These are phyloP conservation scores for Neonothopanus nambi DNA, from an alignment of 1,284 basidiomycete species.

Conservation along the genomic window DNA sequence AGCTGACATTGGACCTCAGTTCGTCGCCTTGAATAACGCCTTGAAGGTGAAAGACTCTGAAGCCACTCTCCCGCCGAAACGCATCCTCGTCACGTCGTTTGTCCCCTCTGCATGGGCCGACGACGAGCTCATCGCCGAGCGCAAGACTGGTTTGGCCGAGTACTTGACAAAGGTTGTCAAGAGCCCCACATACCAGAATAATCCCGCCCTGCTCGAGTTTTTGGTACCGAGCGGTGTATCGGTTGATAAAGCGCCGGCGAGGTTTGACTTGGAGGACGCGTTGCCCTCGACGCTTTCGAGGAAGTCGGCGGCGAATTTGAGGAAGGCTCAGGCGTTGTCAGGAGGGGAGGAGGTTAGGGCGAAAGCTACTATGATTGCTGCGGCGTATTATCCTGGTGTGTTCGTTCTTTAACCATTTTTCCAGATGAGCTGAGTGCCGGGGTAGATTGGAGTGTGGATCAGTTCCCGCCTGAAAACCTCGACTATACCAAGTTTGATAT, in stretches of 20 bases:
- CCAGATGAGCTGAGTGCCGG: background rate
- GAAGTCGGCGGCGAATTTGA: conserved; percentile 36
- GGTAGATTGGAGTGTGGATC: conserved; percentile 64
- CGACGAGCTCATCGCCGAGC: conserved; percentile 50
- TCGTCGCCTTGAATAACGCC: conserved; percentile 42
- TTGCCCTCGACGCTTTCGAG: conserved; percentile 46
- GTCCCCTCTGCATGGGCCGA: conserved; percentile 55
- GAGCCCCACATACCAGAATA: conserved; percentile 33
- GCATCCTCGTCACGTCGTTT: conserved; percentile 46
- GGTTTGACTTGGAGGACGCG: conserved; percentile 43
- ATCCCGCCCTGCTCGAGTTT: conserved; percentile 38
- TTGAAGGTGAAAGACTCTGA: conserved; percentile 21
- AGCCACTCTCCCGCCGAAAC: conserved; percentile 45
- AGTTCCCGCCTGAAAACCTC: conserved; percentile 62
- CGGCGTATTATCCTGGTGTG: conserved; percentile 53
- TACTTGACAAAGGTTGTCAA: conserved; percentile 43
- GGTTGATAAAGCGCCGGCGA: conserved; percentile 19
- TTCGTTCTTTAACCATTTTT: background rate
- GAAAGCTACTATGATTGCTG: conserved; percentile 30
- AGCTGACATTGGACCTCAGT: conserved; percentile 31
- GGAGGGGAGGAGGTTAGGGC: conserved; percentile 1
- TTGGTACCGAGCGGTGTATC: conserved; percentile 28
- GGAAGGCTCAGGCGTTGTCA: conserved; percentile 8
- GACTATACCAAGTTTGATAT: conserved; percentile 75
- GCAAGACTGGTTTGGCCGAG: conserved; percentile 45